Evolutionary conservation across 495 filamentous ascomycete genomes (phyloP).

Genomic region (Entonaema liquescens): DNA sequence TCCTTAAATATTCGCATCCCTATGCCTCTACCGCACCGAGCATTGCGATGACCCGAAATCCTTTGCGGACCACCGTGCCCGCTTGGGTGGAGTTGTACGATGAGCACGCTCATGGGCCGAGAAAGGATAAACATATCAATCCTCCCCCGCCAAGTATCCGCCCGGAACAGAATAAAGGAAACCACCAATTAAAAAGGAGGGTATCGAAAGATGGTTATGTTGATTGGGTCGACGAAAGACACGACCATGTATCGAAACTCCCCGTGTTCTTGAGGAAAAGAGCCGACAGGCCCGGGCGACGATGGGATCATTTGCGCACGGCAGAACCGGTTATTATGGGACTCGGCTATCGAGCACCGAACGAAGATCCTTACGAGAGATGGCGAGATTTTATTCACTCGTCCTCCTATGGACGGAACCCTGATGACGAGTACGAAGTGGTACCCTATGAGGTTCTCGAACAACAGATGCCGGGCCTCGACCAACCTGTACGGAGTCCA

Average conservation of each 20-base stretch:
- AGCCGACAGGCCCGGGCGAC: slow-evolving; percentile 53
- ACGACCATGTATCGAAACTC: slow-evolving; percentile 43
- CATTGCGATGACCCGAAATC: slow-evolving; percentile 44
- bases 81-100: slow-evolving; percentile 48
- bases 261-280: slow-evolving; percentile 47
- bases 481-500: slow-evolving; percentile 54
- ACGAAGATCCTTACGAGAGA: slow-evolving; percentile 48
- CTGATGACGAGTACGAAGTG: slow-evolving; percentile 54
- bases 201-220: slow-evolving; percentile 65
- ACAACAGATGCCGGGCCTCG: slow-evolving; percentile 60
- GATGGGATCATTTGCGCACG: slow-evolving; percentile 66
- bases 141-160: slow-evolving; percentile 36
- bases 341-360: slow-evolving; percentile 47
- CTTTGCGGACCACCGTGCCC: slow-evolving; percentile 43
- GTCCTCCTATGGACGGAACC: slow-evolving; percentile 58
- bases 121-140: slow-evolving; percentile 21
- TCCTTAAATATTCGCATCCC: slow-evolving; percentile 30
- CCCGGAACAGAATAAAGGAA: slow-evolving; percentile 44
- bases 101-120: slow-evolving; percentile 40
- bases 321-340: slow-evolving; percentile 65
- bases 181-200: slow-evolving; percentile 49
- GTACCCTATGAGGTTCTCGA: slow-evolving; percentile 55
- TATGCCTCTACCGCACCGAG: slow-evolving; percentile 30
- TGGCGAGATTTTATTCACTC: slow-evolving; percentile 61
- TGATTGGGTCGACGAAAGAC: slow-evolving; percentile 51